Conservation (phyloP, 805 yeast species). For the Yarrowia phangngaensis region DNA sequence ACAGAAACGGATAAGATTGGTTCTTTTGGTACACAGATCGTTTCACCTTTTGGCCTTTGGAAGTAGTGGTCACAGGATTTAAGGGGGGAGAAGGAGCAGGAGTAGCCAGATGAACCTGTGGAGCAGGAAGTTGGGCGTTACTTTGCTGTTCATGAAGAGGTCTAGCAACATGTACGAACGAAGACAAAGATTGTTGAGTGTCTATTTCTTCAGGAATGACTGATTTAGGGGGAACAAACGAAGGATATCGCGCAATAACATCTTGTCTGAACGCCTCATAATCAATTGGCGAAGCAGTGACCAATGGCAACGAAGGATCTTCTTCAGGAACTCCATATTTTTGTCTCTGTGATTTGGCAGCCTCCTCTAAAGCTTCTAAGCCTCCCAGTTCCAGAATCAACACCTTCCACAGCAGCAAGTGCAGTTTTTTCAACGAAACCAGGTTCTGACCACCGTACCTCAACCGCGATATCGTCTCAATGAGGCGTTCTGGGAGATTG, state of each 20-base stretch:
- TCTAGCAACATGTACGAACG: slow-evolving; percentile 56
- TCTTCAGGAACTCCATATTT: slow-evolving; percentile 42
- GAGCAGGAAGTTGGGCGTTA: slow-evolving; percentile 49
- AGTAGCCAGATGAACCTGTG: slow-evolving; percentile 69
- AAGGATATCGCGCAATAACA: slow-evolving; percentile 68
- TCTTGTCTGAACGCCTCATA: slow-evolving; percentile 78
- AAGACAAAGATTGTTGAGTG: slow-evolving; percentile 54
- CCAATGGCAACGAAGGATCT: slow-evolving; percentile 31
- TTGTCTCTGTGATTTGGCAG: slow-evolving; percentile 48
- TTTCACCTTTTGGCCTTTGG: slow-evolving; percentile 35
- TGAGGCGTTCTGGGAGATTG: background rate
- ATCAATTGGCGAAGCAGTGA: slow-evolving; percentile 74
- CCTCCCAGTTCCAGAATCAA: slow-evolving; percentile 46
- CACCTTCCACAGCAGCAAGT: slow-evolving; percentile 46
- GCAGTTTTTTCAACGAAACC: slow-evolving; percentile 49
- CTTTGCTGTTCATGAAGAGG: slow-evolving; percentile 47
- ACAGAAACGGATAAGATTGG: slow-evolving; percentile 62
- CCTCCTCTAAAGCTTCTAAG: slow-evolving; percentile 39
- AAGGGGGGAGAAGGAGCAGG: slow-evolving; percentile 83
- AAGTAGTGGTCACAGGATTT: slow-evolving; percentile 44
- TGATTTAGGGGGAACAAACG: slow-evolving; percentile 53
- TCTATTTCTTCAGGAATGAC: slow-evolving; percentile 47
- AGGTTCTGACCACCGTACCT: slow-evolving; percentile 15
- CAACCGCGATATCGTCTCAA: background rate
- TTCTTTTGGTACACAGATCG: slow-evolving; percentile 55